Conservation (phyloP, 345 rosid genomes). For the Arabis alpina region DNA sequence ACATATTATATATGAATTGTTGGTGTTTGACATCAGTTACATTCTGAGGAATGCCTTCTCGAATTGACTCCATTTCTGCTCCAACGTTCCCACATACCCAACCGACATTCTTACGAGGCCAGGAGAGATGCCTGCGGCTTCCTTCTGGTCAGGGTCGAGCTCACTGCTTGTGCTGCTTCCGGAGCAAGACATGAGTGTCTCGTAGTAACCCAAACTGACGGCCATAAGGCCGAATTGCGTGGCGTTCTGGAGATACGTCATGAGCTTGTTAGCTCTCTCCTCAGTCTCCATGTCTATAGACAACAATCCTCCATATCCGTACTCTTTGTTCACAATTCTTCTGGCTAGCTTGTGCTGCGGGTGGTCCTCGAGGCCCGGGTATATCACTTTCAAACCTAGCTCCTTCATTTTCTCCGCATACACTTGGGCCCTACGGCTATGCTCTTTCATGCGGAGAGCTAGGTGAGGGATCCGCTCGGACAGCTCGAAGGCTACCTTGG, state of each 20-base stretch:
- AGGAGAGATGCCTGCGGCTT: conserved; percentile 87
- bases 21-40: conserved; percentile 37
- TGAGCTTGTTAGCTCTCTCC: conserved; percentile 77
- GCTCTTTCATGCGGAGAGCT: conserved; percentile 86
- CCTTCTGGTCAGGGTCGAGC: conserved; percentile 67
- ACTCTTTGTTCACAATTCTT: conserved; percentile 64
- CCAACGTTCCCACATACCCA: conserved; percentile 84
- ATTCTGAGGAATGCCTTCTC: conserved; percentile 72
- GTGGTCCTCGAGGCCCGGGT: conserved; percentile 88
- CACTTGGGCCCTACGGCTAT: conserved; percentile 65
- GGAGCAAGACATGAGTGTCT: conserved; percentile 93
- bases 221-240: conserved; percentile 96
- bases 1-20: conserved; percentile 1
- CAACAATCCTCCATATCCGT: conserved; percentile 85
- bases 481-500: conserved; percentile 88
- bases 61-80: conserved; percentile 88
- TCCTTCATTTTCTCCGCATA: conserved; percentile 73
- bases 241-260: conserved; percentile 74
- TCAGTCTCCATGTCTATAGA: conserved; percentile 87
- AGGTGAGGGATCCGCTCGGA: conserved; percentile 90
- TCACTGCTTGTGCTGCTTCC: conserved; percentile 96
- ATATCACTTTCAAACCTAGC: conserved; percentile 72
- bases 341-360: conserved; percentile 72
- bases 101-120: conserved; percentile 90
- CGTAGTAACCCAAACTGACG: conserved; percentile 92